Base-by-base conservation (phyloP, 345 rosid species). In the Murraya koenigii region DNA sequence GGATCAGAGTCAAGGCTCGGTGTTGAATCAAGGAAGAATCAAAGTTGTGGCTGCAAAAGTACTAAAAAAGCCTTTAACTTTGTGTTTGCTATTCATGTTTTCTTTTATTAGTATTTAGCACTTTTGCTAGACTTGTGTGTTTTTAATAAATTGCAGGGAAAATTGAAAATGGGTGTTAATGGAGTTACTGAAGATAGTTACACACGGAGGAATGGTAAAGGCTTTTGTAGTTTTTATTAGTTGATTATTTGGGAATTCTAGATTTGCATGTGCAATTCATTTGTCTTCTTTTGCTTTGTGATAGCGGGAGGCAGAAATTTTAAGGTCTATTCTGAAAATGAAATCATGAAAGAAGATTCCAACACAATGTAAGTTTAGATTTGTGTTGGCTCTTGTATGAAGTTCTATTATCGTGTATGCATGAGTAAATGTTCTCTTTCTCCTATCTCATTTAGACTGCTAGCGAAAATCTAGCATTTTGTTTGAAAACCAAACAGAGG, bases 241-340 rank as follows among this genome's bases (percentile, higher is more conserved):
- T 39, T 10, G 7, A 69, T 5, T 79, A n/a, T 25, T 75, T 23
- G 15, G 41, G 41, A 36, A 19, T 69, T 74, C 26, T 6, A 25
- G 14, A 10, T 4, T 70, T 72, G 54, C 20, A 13, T 44, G 49
- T 71, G 30, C 28, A 26, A 15, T 38, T 47, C 49, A 30, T 13
- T 33, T 68, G 3, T 47, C 39, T 67, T 38, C 36, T 68, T 38
- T 75, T 69, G 15, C 2, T 72, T 30, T 77, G 73, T 62, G 70
- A 55, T 85, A 91, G 92, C 7, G 66, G 77, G 68, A 30, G 75
- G 56, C 64, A 75, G 83, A 61, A 82, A 77, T 80, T 83, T 93
- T 55, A 90, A 81, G 77, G 76, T 93, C 59, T 89, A 73, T 49
- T 63, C 90, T 0, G 93, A 88, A 67, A 78, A 77, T 68, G 88